Evolutionary conservation across 768 basidiomycete species (phyloP).

Genomic region (Lentinula guzmanii): DNA sequence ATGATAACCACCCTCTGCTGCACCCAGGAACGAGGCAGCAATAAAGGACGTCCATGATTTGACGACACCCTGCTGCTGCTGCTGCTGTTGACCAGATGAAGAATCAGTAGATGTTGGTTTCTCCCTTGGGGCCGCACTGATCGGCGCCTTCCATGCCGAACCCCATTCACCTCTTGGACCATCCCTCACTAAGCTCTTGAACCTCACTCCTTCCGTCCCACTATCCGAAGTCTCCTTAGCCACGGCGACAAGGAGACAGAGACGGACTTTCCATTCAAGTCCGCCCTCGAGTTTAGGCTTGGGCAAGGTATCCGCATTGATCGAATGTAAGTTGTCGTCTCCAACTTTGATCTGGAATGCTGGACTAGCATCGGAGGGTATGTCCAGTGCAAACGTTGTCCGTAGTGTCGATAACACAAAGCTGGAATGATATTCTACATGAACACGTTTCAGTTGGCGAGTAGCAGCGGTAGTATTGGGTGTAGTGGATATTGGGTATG

Average conservation of each 20-base stretch:
- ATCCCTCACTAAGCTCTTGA: slow-evolving; percentile 50
- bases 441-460: slow-evolving; percentile 60
- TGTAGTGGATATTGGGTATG: slow-evolving; percentile 46
- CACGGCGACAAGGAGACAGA: slow-evolving; percentile 81
- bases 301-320: background rate
- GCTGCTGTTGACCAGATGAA: background rate
- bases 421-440: slow-evolving; percentile 82
- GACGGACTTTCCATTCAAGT: slow-evolving; percentile 82
- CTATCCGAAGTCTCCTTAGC: slow-evolving; percentile 38
- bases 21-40: slow-evolving; percentile 29
- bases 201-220: slow-evolving; percentile 44
- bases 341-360: slow-evolving; percentile 69
- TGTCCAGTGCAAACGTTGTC: slow-evolving; percentile 84
- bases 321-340: slow-evolving; percentile 4
- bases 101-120: slow-evolving; percentile 21
- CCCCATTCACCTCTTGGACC: slow-evolving; percentile 70
- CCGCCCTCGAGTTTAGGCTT: slow-evolving; percentile 44
- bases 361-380: slow-evolving; percentile 88
- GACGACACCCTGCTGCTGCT: slow-evolving; percentile 7
- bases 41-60: slow-evolving; percentile 35
- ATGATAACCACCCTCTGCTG: slow-evolving; percentile 43
- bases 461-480: slow-evolving; percentile 24
- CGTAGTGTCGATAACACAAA: slow-evolving; percentile 69
- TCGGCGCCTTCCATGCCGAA: slow-evolving; percentile 53
- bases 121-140: slow-evolving; percentile 56